Base-by-base conservation (phyloP, 164 flowering plant genomes). In the Magnolia kwangsiensis region DNA sequence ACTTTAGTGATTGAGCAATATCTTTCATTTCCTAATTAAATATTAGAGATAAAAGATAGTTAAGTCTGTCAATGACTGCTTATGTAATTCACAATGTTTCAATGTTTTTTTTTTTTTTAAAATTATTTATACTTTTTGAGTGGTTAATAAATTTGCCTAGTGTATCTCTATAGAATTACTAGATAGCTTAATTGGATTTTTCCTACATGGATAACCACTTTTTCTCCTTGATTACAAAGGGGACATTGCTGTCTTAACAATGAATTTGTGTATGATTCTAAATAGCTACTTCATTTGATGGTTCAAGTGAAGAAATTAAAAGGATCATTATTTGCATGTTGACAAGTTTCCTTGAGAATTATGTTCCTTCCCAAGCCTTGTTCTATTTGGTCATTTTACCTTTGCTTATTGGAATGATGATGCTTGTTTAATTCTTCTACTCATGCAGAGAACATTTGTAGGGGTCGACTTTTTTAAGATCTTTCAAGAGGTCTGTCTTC, bases 381-480 rank as follows among this genome's bases (percentile, higher is more conserved):
- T 55, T 11, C 61, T 55, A 11, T 55, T 37, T 31, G 45, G 11
- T 11, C 31, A 27, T 16, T 65, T 68, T 29, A 5, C 14, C n/a
- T 68, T 31, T 68, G 2, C 21, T 21, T 8, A 14, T 14, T n/a
- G 45, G 29, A 31, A 14, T 68, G 71, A 37, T 68, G n/a, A 68
- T 31, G n/a, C 16, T 68, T 68, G 21, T 37, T 16, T 71, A 45
- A 24, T 27, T 71, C 51, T 66, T 81, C 45, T 63, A n/a, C 21
- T 37, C 77, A 23, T 80, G 80, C 78, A 95, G 97, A 90, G 98
- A 85, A 92, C 99, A 74, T 95, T 95, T 86, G 97, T 91, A 19
- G 99, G 99, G 75, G 93, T 95, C n/a, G 99, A 95, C 74, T 77
- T 80, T 55, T 93, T 95, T 75, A 90, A 80, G 37, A 94, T 95